phyloP scores from a whole-genome alignment of 2,329 filamentous ascomycete species.

The Sphaerulina musiva region DNA sequence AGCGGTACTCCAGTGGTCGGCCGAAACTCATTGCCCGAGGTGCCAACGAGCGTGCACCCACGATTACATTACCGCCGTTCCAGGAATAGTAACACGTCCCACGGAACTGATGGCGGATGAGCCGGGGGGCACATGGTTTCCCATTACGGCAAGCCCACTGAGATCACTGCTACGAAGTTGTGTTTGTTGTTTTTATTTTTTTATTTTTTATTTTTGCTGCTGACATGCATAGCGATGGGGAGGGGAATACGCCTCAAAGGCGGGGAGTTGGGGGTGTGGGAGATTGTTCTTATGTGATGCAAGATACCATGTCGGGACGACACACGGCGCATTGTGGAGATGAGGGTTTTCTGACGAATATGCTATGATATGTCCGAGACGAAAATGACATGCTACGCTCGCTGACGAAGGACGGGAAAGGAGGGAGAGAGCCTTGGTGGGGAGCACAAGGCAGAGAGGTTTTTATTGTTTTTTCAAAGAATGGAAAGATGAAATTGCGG shows the following conservation, averaged over 20 bases:
- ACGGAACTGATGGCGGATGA: background rate
- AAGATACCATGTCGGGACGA: constrained; percentile 1
- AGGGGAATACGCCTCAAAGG: too few species aligned
- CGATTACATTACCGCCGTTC: constrained; percentile 29
- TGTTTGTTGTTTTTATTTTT: background rate
- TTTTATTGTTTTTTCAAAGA: too few species aligned
- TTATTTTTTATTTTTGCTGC: background rate
- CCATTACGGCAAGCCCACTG: background rate
- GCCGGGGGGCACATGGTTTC: background rate
- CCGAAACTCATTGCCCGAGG: constrained; percentile 31
- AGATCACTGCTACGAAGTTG: background rate
- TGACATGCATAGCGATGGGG: background rate
- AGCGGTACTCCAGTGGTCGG: constrained; percentile 15
- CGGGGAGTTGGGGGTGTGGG: background rate
- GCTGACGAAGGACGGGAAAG: too few species aligned
- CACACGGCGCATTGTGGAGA: background rate
- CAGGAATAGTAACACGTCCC: constrained; percentile 13
- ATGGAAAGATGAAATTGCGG: too few species aligned
- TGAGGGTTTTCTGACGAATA: too few species aligned
- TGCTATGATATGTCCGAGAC: too few species aligned
- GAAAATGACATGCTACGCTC: too few species aligned
- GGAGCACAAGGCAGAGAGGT: too few species aligned
- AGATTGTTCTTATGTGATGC: background rate
- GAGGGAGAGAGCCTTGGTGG: too few species aligned
- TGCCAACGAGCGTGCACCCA: constrained; percentile 31